Percentiles rank a stretch among this genome's conserved stretches.
These are phyloP conservation scores for Penicillium pancosmium DNA, from an alignment of 495 filamentous ascomycete species.

Conservation along the genomic window DNA sequence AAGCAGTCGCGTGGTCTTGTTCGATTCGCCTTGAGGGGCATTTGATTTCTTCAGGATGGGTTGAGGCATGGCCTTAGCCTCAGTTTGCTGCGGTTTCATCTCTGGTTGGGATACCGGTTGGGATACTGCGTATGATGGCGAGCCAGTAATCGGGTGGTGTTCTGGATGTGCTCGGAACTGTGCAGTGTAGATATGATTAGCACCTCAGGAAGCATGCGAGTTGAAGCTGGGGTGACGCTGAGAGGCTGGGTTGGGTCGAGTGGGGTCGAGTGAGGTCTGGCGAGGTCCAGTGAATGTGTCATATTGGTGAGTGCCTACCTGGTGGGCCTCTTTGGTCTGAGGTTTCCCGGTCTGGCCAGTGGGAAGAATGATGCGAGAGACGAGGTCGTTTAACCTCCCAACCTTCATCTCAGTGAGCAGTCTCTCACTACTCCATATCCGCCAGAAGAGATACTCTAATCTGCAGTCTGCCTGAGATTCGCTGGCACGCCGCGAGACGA, in stretches of 20 bases:
- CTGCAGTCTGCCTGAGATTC: conserved; percentile 43
- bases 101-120: neutral
- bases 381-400: conserved; percentile 41
- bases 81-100: conserved; percentile 13
- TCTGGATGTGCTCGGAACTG: neutral
- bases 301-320: neutral
- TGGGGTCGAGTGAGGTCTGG: too few relatives aligned
- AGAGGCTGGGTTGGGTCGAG: neutral
- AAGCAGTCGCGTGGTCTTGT: conserved; percentile 41
- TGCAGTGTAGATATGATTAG: neutral
- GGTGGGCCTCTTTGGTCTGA: neutral
- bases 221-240: neutral
- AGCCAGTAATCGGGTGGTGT: neutral
- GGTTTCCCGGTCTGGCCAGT: neutral
- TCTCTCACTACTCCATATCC: conserved; percentile 46
- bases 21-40: conserved; percentile 25
- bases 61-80: conserved; percentile 25
- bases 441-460: conserved; percentile 58
- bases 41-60: conserved; percentile 46
- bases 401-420: conserved; percentile 34
- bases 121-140: neutral
- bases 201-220: neutral
- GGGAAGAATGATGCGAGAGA: conserved; percentile 37
- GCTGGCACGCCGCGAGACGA: conserved; percentile 37
- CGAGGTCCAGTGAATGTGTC: too few relatives aligned